Conservation (phyloP, 2,329 filamentous ascomycete genomes). For the Ophiostoma sp. region DNA sequence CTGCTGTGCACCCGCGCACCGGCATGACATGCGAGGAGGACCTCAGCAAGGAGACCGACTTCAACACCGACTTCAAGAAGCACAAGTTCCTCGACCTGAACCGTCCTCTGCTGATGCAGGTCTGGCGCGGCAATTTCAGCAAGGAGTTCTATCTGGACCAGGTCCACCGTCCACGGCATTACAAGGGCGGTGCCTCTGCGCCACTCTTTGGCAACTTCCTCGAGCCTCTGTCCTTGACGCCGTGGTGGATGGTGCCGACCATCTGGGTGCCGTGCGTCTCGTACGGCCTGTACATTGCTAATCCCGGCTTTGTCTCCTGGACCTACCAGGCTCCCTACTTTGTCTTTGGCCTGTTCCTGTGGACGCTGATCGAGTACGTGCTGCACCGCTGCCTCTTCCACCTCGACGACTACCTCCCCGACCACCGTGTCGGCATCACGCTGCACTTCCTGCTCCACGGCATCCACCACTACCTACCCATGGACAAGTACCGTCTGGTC, state of each 20-base stretch:
- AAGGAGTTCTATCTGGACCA: slow-evolving; percentile 98
- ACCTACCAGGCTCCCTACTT: slow-evolving; percentile 56
- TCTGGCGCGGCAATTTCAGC: slow-evolving; percentile 80
- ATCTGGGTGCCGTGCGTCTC: slow-evolving; percentile 77
- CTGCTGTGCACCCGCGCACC: slow-evolving; percentile 55
- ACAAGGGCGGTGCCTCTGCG: slow-evolving; percentile 86
- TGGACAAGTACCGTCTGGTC: slow-evolving; percentile 94
- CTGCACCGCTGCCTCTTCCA: slow-evolving; percentile 92
- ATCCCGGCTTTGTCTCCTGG: slow-evolving; percentile 51
- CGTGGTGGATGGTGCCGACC: slow-evolving; percentile 84
- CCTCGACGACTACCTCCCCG: slow-evolving; percentile 80
- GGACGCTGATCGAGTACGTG: slow-evolving; percentile 85
- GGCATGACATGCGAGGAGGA: slow-evolving; percentile 89
- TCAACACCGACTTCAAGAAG: slow-evolving; percentile 67
- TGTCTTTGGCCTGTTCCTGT: slow-evolving; percentile 66
- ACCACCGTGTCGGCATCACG: slow-evolving; percentile 82
- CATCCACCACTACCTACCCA: slow-evolving; percentile 97
- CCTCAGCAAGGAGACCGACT: slow-evolving; percentile 78
- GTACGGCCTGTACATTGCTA: slow-evolving; percentile 66
- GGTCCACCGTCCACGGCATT: slow-evolving; percentile 91
- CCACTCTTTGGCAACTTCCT: slow-evolving; percentile 96
- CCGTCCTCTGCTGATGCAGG: slow-evolving; percentile 76
- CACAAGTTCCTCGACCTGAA: slow-evolving; percentile 93
- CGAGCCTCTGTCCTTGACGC: slow-evolving; percentile 92
- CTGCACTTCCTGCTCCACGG: slow-evolving; percentile 91